Evolutionary conservation across 345 rosid species (phyloP).

Genomic region (Ceriops decandra): DNA sequence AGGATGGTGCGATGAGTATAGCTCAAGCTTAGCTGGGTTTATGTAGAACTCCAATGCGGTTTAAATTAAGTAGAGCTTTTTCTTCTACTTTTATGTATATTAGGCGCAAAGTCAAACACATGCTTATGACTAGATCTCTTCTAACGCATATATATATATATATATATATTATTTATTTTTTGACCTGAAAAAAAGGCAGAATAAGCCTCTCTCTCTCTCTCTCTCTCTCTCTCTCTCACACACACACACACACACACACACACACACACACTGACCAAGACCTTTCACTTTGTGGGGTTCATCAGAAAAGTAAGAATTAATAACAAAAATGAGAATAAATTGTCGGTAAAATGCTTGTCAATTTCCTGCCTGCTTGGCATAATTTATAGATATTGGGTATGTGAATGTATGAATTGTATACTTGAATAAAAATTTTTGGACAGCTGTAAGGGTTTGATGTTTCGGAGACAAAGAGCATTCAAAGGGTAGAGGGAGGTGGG

Average conservation of each 20-base stretch:
- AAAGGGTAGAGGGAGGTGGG: conserved; percentile 22
- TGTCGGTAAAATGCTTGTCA: background rate
- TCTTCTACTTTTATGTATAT: background rate
- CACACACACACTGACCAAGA: background rate
- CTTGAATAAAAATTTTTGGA: conserved; percentile 6
- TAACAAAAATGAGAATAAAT: background rate
- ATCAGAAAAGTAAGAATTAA: background rate
- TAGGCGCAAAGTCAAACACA: conserved; percentile 23
- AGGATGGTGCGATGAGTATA: conserved; percentile 25
- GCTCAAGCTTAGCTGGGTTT: conserved; percentile 52
- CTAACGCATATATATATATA: too few relatives aligned
- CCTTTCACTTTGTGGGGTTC: background rate
- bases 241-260: too few relatives aligned
- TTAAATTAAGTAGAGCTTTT: background rate
- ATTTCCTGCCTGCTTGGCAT: background rate
- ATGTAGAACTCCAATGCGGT: conserved; percentile 34
- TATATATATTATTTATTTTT: background rate
- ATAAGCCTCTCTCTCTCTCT: too few relatives aligned
- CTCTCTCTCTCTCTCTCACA: background rate
- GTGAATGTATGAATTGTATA: background rate
- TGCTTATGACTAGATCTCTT: conserved; percentile 7
- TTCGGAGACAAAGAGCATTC: conserved; percentile 44
- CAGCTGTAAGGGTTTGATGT: conserved; percentile 47
- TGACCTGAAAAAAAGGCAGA: background rate
- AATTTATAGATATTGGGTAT: background rate